Evolutionary conservation across 441 rosid species (phyloP).

Genomic region (Gossypium davidsonii): DNA sequence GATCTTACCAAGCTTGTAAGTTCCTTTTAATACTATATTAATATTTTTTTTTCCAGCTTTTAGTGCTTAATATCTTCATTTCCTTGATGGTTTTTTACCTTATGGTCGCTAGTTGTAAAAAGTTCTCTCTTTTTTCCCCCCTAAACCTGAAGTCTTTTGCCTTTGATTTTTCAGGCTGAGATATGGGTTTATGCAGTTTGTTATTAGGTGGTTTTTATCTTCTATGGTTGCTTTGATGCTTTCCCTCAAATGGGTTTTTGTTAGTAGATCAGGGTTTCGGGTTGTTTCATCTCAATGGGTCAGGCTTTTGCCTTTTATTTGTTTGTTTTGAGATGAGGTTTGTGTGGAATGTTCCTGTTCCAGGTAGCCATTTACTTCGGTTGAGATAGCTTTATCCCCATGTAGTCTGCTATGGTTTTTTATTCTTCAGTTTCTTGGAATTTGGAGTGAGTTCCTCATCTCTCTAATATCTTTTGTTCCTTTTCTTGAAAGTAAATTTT

Average conservation of each 20-base stretch:
- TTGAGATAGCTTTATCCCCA: background rate
- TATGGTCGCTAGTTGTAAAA: background rate
- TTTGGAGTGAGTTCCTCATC: background rate
- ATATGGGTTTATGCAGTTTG: constrained; percentile 6
- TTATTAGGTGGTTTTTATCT: background rate
- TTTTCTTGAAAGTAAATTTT: background rate
- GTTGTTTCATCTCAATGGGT: background rate
- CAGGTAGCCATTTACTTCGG: background rate
- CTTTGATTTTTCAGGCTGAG: background rate
- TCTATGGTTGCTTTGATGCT: background rate
- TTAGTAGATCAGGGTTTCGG: constrained; percentile 1
- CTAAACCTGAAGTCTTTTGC: background rate
- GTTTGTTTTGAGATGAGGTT: constrained; percentile 3
- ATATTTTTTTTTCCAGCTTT: background rate
- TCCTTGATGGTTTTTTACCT: background rate
- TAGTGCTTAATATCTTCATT: background rate
- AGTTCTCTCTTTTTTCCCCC: background rate
- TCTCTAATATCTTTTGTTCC: background rate
- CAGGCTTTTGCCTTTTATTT: background rate
- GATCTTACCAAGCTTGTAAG: constrained; percentile 10
- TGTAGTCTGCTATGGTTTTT: background rate
- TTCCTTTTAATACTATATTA: background rate
- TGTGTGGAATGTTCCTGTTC: background rate
- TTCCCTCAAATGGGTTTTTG: background rate
- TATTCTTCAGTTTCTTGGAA: background rate